Percentiles rank a stretch among this genome's conserved stretches.
Conservation (phyloP, 768 basidiomycete genomes). For the Tylopilus sp. region DNA sequence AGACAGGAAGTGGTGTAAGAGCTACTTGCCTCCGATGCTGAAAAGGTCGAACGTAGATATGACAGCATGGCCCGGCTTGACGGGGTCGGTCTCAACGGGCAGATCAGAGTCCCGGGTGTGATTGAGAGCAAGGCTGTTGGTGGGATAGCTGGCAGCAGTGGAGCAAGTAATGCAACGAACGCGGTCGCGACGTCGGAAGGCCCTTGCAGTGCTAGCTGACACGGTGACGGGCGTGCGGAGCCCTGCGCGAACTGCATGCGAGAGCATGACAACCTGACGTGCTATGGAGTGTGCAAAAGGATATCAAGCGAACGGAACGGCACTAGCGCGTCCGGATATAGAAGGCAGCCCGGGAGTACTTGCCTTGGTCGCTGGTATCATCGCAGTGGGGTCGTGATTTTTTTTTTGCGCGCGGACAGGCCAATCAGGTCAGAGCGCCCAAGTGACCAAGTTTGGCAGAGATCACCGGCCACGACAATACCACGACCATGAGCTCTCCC, state of each 20-base stretch:
- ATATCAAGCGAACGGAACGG: no score
- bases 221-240: slow-evolving; percentile 2
- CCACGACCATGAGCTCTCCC: no score
- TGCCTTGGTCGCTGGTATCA: no score
- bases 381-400: no score
- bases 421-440: no score
- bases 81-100: slow-evolving; percentile 8
- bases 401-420: no score
- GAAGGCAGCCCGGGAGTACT: no score
- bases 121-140: neutral
- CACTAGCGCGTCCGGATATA: no score
- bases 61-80: slow-evolving; percentile 75
- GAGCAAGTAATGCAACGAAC: slow-evolving; percentile 19
- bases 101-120: slow-evolving; percentile 1
- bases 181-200: neutral
- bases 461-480: no score
- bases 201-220: neutral
- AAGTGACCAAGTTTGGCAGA: no score
- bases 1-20: neutral
- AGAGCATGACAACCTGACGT: slow-evolving; percentile 5
- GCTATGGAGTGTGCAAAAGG: no score
- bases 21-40: slow-evolving; percentile 75
- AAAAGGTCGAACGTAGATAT: slow-evolving; percentile 93
- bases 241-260: neutral
- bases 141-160: neutral